Percentiles rank a stretch among this genome's conserved stretches.
phyloP scores from a whole-genome alignment of 1,139 yeast species.

The Blastobotrys capitulatus region DNA sequence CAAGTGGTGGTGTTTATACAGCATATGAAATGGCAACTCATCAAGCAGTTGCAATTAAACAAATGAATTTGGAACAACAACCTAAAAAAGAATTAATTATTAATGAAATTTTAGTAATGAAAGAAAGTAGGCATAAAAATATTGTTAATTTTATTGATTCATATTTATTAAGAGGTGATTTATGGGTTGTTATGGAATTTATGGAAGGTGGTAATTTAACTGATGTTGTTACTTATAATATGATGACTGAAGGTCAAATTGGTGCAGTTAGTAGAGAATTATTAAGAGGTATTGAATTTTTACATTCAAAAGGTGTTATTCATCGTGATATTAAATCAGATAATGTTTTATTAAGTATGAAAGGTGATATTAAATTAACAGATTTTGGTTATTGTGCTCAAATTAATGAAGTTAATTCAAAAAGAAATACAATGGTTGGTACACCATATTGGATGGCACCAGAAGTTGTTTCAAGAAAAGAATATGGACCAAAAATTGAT shows the following conservation, averaged over 20 bases:
- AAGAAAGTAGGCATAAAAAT: conserved; percentile 84
- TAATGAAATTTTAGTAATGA: conserved; percentile 93
- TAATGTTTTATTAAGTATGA: conserved; percentile 73
- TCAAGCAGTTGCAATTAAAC: conserved; percentile 85
- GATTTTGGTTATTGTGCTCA: conserved; percentile 88
- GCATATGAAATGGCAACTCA: conserved; percentile 65
- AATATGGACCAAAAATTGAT: conserved; percentile 95
- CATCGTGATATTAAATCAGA: conserved; percentile 97
- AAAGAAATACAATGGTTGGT: conserved; percentile 98
- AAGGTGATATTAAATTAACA: conserved; percentile 83
- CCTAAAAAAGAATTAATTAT: conserved; percentile 92
- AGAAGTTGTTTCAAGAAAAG: conserved; percentile 89
- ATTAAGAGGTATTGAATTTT: conserved; percentile 72
- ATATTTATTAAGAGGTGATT: conserved; percentile 56
- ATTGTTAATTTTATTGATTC: conserved; percentile 93
- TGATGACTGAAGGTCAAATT: conserved; percentile 96
- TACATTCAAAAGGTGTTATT: conserved; percentile 90
- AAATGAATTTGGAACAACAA: conserved; percentile 89
- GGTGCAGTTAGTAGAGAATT: conserved; percentile 96
- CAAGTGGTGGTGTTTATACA: conserved; percentile 94
- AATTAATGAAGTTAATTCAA: conserved; percentile 75
- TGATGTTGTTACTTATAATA: conserved; percentile 90
- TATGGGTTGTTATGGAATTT: conserved; percentile 97
- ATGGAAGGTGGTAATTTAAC: conserved; percentile 98
- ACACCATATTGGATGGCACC: conserved; percentile 99